A percentile compares a stretch with the other conserved stretches of the same genome.
Evolutionary conservation across 257 asterid genomes (phyloP).

Genomic region (Craterostigma plantagineum): DNA sequence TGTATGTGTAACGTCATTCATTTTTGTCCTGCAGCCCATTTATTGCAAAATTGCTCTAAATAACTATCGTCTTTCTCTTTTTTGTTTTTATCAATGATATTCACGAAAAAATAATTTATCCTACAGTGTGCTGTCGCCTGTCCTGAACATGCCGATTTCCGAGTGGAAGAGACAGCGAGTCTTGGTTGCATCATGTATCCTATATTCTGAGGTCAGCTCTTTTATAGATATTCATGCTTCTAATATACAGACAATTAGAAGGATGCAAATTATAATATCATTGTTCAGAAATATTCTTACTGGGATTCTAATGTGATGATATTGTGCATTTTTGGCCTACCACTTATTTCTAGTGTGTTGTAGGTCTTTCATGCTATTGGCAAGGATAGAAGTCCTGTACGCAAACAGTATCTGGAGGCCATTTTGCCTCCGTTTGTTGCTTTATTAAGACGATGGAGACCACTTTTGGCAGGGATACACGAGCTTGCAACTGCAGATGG

Average conservation of each 20-base stretch:
- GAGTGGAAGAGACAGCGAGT: slow-evolving; percentile 94
- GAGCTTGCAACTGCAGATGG: slow-evolving; percentile 92
- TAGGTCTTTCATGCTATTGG: slow-evolving; percentile 93
- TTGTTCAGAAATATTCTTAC: slow-evolving; percentile 1
- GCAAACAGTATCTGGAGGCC: slow-evolving; percentile 83
- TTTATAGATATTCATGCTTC: slow-evolving; percentile 2
- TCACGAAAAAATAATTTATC: slow-evolving; percentile 3
- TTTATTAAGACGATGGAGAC: slow-evolving; percentile 90
- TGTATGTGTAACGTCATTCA: too few relatives aligned
- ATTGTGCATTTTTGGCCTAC: too few relatives aligned
- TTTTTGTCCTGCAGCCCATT: too few relatives aligned
- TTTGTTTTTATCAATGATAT: background rate
- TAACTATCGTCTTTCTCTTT: too few relatives aligned
- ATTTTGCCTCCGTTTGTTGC: slow-evolving; percentile 96
- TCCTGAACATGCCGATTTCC: slow-evolving; percentile 78
- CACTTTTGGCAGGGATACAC: slow-evolving; percentile 93
- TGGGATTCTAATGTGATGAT: slow-evolving; percentile 2
- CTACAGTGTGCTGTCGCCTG: slow-evolving; percentile 86
- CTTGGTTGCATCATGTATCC: slow-evolving; percentile 84
- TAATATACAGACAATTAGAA: background rate
- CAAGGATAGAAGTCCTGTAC: slow-evolving; percentile 60
- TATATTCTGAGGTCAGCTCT: slow-evolving; percentile 77
- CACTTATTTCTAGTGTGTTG: slow-evolving; percentile 7
- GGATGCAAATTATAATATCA: slow-evolving; percentile 4
- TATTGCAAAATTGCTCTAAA: too few relatives aligned